These are phyloP conservation scores for Cicer arietinum DNA, from an alignment of 306 rosid genomes.

Conservation along the genomic window DNA sequence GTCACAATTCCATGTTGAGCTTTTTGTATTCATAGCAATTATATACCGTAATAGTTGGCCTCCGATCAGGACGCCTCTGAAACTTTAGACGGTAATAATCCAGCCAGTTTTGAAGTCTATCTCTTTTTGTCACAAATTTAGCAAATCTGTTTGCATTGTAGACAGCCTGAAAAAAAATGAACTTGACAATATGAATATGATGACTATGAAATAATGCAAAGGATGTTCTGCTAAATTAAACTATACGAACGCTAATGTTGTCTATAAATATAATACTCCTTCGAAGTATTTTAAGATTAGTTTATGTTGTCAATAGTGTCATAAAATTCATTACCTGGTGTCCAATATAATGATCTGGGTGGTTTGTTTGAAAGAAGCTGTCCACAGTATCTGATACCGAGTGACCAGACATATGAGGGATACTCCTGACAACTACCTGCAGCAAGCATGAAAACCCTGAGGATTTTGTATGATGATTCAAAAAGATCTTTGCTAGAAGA, in stretches of 20 bases:
- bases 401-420: conserved; percentile 73
- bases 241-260: not conserved
- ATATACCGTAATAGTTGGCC: conserved; percentile 71
- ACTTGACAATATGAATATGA: conserved; percentile 20
- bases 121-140: conserved; percentile 67
- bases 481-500: not conserved
- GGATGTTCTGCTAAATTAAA: not conserved
- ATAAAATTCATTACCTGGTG: conserved; percentile 75
- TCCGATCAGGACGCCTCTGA: conserved; percentile 80
- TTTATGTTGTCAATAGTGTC: conserved; percentile 10
- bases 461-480: conserved; percentile 19
- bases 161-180: conserved; percentile 65
- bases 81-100: conserved; percentile 89
- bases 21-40: conserved; percentile 31
- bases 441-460: conserved; percentile 41
- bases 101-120: conserved; percentile 86
- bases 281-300: conserved; percentile 19
- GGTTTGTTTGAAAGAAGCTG: conserved; percentile 78
- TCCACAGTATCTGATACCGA: conserved; percentile 70
- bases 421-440: conserved; percentile 86
- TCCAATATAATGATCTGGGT: conserved; percentile 83
- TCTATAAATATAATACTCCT: not conserved
- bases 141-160: conserved; percentile 92
- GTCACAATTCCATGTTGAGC: conserved; percentile 8
- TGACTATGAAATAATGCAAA: conserved; percentile 23